Evolutionary conservation across 2,329 filamentous ascomycete genomes (phyloP).

Genomic region (Fusarium penzigii): DNA sequence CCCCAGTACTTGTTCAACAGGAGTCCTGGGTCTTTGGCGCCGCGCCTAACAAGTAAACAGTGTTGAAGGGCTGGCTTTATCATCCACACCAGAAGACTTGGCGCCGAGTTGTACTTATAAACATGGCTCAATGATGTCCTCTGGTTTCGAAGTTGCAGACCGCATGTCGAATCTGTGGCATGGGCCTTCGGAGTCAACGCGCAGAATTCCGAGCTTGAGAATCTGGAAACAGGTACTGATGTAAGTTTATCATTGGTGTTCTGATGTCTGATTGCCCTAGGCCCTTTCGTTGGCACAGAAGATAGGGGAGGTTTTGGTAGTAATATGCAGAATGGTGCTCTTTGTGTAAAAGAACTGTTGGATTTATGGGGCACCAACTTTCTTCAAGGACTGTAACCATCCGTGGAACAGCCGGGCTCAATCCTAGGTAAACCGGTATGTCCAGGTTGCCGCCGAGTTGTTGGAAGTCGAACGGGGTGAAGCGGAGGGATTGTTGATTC

Average conservation of each 20-base stretch:
- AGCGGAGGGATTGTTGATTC: background rate
- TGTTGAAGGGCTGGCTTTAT: too few relatives aligned
- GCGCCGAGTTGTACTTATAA: background rate
- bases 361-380: background rate
- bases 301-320: background rate
- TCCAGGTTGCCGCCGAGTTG: background rate
- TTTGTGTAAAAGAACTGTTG: background rate
- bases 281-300: background rate
- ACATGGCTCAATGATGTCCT: background rate
- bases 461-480: background rate
- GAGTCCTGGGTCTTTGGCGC: too few relatives aligned
- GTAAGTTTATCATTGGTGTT: conserved; percentile 1
- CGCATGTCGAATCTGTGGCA: background rate
- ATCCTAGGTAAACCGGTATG: background rate
- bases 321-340: background rate
- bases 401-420: background rate
- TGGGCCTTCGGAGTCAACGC: background rate
- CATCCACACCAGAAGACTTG: background rate
- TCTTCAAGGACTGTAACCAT: background rate
- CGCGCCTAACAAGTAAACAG: too few relatives aligned
- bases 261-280: background rate
- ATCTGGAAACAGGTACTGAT: background rate
- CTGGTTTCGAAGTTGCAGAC: background rate
- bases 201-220: background rate
- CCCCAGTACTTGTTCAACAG: too few relatives aligned